phyloP scores from a whole-genome alignment of 208 protist genomes.

The Tritrichomonas musculus region DNA sequence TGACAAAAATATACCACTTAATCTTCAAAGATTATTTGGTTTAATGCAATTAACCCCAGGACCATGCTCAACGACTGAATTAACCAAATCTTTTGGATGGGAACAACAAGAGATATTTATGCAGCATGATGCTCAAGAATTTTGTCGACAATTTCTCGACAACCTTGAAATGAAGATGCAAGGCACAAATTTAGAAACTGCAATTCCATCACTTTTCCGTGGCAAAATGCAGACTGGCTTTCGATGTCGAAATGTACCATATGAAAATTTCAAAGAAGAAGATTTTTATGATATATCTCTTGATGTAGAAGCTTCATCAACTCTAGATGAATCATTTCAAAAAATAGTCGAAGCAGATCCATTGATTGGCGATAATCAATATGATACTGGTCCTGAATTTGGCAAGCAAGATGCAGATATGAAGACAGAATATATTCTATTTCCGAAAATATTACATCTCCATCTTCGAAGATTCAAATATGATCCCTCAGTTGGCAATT shows the following conservation, averaged over 20 bases:
- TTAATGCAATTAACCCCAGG: neutral
- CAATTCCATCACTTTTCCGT: neutral
- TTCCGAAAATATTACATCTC: neutral
- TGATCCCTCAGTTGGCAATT: slow-evolving; percentile 46
- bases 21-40: slow-evolving; percentile 9
- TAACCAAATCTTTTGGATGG: slow-evolving; percentile 4
- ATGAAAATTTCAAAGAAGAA: neutral
- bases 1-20: slow-evolving; percentile 49
- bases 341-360: neutral
- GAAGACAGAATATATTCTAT: neutral
- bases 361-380: slow-evolving; percentile 58
- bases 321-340: neutral
- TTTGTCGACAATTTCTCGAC: neutral
- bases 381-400: neutral
- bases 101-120: neutral
- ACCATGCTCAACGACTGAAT: neutral
- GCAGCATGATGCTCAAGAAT: slow-evolving; percentile 18
- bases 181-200: neutral
- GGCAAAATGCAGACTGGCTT: neutral
- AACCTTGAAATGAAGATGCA: slow-evolving; percentile 1
- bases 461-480: neutral
- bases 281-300: neutral
- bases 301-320: neutral
- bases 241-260: neutral
- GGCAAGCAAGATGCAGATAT: neutral